Evolutionary conservation across 179 eudicot genomes (phyloP), one percentile per base, ranked within the genome.

Genomic region (Gypsophila paniculata): DNA sequence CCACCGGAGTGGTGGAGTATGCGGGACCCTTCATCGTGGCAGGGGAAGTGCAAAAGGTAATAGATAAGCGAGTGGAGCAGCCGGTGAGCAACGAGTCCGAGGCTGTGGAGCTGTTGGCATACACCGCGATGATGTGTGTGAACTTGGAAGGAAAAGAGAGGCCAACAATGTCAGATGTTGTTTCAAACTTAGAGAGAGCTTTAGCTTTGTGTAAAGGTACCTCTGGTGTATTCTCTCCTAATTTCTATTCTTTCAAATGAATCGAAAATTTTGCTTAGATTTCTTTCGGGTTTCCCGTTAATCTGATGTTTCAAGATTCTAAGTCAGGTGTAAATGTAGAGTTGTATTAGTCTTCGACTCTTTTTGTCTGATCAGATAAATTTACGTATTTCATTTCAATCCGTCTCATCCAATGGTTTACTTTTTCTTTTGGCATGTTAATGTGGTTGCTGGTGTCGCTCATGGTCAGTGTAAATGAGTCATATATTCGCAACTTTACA

Each of bases 111-210:
- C 72, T 86, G 18, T 62, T 86, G 68, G 86, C 88, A 32, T 77
- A 78, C 54, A 85, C 85, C 2, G 88, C 88, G 0, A 74, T 85
- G 81, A 75, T 74, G 76, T 86, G 90, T 70, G 88, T 86, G 6
- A 86, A 79, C 70, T 76, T 81, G 69, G 88, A 86, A 66, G 88
- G 86, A 3, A 85, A 81, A 76, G 85, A 82, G 66, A 76, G 88
- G 69, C 90, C 90, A 23, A 70, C 82, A 0, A 83, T 86, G 78
- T 79, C 85, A 15, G 90, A 82, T 60, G 82, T 86, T 22, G 85
- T 85, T 49, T 82, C 88, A 11, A 86, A 82, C 61, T 72, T 86
- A 79, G 90, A 86, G 75, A 83, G 75, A 70, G 86, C 90, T 5
- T 61, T 77, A 22, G 71, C 78, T 68, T 60, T 82, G 25, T 82